phyloP scores from a whole-genome alignment of 345 rosid species.

The Populus ilicifolia region DNA sequence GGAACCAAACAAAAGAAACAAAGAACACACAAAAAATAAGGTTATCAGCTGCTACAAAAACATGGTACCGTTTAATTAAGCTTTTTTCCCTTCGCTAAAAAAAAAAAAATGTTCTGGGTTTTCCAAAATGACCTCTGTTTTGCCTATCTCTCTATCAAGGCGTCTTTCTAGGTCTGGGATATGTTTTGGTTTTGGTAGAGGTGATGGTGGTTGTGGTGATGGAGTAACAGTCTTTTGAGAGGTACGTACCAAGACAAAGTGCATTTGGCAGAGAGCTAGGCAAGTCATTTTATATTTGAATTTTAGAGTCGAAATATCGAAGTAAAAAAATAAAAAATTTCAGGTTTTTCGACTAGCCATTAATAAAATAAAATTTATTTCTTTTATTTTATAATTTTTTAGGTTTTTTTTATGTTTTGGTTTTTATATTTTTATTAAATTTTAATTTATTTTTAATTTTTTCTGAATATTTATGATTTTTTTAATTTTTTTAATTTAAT shows the following conservation, averaged over 20 bases:
- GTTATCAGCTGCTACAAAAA: not conserved
- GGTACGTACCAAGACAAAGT: conserved; percentile 4
- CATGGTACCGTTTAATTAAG: not conserved
- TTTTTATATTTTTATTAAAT: too few species aligned
- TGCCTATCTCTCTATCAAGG: not conserved
- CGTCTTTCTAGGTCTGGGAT: not conserved
- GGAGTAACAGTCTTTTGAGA: not conserved
- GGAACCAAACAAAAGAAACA: not conserved
- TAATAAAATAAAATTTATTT: too few species aligned
- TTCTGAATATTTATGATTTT: too few species aligned
- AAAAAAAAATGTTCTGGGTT: not conserved
- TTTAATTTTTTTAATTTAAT: too few species aligned
- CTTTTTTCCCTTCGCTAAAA: not conserved
- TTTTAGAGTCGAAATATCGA: conserved; percentile 24
- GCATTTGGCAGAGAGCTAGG: conserved; percentile 35
- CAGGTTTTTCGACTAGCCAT: too few species aligned
- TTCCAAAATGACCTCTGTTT: not conserved
- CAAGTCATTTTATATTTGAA: conserved; percentile 8
- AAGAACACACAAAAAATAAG: too few species aligned
- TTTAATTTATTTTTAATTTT: too few species aligned
- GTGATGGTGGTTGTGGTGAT: conserved; percentile 5
- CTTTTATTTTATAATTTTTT: too few species aligned
- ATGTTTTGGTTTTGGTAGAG: not conserved
- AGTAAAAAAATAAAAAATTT: too few species aligned
- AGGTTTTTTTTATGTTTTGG: too few species aligned